Conservation (phyloP, 257 asterid genomes). For the Ilex aquifolium region DNA sequence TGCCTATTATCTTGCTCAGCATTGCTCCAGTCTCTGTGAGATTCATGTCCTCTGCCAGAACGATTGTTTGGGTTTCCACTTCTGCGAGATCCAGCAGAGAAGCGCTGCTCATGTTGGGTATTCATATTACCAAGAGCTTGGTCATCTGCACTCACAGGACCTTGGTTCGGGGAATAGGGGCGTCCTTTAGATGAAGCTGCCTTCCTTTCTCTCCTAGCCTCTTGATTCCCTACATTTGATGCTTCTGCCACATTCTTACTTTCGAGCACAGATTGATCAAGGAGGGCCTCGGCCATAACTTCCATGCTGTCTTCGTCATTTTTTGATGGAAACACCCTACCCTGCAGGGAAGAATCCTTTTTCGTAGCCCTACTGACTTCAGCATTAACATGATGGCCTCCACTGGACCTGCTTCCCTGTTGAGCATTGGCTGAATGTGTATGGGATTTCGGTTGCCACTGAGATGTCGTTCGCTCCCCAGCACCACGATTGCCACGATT, state of each 20-base stretch:
- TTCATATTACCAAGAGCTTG: conserved; percentile 24
- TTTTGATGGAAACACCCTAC: conserved; percentile 24
- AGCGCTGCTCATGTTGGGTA: conserved; percentile 33
- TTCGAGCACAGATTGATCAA: conserved; percentile 25
- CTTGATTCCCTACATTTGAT: conserved; percentile 30
- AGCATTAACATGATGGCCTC: conserved; percentile 24
- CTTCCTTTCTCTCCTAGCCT: conserved; percentile 44
- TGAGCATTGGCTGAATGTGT: conserved; percentile 32
- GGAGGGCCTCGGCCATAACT: conserved; percentile 14
- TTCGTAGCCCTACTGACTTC: conserved; percentile 32
- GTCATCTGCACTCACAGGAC: conserved; percentile 33
- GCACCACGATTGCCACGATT: conserved; percentile 31
- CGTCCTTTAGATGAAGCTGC: conserved; percentile 32
- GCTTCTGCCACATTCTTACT: conserved; percentile 19
- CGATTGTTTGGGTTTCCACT: conserved; percentile 45
- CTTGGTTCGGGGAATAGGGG: conserved; percentile 52
- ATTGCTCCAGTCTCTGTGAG: conserved; percentile 51
- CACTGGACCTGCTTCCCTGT: conserved; percentile 31
- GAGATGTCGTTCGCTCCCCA: conserved; percentile 51
- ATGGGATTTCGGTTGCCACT: conserved; percentile 77
- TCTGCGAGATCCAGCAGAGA: conserved; percentile 43
- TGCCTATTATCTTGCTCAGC: conserved; percentile 38
- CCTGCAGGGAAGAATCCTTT: conserved; percentile 42
- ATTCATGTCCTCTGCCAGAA: conserved; percentile 41
- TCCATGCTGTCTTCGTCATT: conserved; percentile 23